phyloP scores from a whole-genome alignment of 495 filamentous ascomycete genomes.

The Aspergillus bridgeri region DNA sequence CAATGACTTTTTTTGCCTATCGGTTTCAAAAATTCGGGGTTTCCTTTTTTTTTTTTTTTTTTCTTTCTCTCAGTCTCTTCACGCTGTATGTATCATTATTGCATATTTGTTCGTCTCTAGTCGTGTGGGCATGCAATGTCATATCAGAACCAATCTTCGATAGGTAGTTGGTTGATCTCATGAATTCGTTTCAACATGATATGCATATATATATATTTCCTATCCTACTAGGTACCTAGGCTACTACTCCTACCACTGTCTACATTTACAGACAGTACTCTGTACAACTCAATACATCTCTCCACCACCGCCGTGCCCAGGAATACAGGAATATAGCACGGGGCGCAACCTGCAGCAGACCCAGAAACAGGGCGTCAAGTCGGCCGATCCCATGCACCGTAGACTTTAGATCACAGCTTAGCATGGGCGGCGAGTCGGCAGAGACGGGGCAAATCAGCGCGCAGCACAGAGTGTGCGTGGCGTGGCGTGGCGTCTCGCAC shows the following conservation, averaged over 20 bases:
- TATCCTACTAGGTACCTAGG: no score
- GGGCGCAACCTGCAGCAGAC: no score
- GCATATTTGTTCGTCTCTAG: neutral
- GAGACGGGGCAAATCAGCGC: conserved; percentile 10
- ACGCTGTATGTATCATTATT: neutral
- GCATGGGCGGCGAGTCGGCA: conserved; percentile 8
- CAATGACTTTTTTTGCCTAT: conserved; percentile 5
- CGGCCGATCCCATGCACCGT: conserved; percentile 23
- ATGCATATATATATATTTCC: no score
- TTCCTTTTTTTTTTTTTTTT: neutral
- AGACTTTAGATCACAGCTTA: conserved; percentile 25
- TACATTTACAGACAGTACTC: no score
- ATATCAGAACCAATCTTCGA: neutral
- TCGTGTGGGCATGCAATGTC: neutral
- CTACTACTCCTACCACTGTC: no score
- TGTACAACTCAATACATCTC: neutral
- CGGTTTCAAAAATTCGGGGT: neutral
- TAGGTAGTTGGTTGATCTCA: neutral
- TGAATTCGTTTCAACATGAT: neutral
- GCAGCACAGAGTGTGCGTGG: neutral
- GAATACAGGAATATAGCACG: no score
- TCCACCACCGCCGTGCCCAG: neutral
- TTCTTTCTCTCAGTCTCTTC: no score
- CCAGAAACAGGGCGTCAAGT: neutral
- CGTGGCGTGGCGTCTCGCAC: neutral